phyloP scores from a whole-genome alignment of 345 rosid species.

The Eucalyptus marginata region DNA sequence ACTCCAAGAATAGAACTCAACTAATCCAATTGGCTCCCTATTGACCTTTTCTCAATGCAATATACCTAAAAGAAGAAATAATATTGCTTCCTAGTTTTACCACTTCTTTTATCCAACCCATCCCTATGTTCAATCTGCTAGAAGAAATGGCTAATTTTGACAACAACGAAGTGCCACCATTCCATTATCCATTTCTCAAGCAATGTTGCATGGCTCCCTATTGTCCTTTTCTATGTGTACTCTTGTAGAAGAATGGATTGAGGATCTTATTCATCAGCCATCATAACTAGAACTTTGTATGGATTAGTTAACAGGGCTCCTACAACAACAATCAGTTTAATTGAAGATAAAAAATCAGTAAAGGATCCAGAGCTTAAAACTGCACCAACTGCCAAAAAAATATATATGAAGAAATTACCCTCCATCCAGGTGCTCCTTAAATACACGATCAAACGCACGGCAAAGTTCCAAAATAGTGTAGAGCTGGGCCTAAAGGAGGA shows the following conservation, averaged over 20 bases:
- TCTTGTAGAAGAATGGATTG: neutral
- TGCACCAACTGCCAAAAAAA: neutral
- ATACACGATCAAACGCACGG: slow-evolving; percentile 95
- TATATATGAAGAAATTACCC: slow-evolving; percentile 42
- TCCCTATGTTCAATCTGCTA: neutral
- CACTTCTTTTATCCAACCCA: neutral
- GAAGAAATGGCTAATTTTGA: neutral
- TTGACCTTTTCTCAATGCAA: neutral
- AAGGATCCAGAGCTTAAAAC: neutral
- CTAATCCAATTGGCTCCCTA: neutral
- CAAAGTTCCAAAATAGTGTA: slow-evolving; percentile 94
- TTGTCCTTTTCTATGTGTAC: neutral
- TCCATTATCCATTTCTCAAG: neutral
- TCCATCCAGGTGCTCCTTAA: slow-evolving; percentile 98
- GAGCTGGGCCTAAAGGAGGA: slow-evolving; percentile 66
- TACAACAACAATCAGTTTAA: neutral
- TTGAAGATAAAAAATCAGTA: neutral
- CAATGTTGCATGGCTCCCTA: neutral
- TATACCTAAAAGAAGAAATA: neutral
- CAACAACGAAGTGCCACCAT: neutral
- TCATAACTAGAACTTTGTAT: neutral
- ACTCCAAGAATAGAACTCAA: neutral
- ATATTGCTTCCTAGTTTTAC: neutral
- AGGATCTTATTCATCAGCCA: neutral
- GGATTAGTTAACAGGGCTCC: neutral